Evolutionary conservation across 2,329 filamentous ascomycete genomes (phyloP), one percentile per base, ranked within the genome.

Genomic region (Rhinocladiella mackenziei): DNA sequence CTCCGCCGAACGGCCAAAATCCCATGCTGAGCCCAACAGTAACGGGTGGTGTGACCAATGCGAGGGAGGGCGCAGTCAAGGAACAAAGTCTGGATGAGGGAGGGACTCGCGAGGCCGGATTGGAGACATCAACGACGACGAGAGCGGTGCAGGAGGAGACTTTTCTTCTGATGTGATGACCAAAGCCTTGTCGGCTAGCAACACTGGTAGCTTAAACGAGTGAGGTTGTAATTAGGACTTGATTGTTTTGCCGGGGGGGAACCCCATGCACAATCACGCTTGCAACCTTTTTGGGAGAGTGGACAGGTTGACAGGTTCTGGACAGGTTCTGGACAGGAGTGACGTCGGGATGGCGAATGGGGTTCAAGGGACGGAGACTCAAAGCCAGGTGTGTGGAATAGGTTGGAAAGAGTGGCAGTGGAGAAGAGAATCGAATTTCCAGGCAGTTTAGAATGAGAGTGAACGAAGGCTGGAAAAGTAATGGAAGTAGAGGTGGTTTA

Each of bases 1-100:
- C 48, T 47, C 48, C 53, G 23, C 55, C 53, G 31, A 57, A 57
- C 19, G 53, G 51, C 55, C 55, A 57, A 50, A 57, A 54, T 49
- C 55, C 55, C 55, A 57, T 57, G 29, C 40, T 57, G 47, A 43
- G 43, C 31, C 50, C 50, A 40, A 35, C 39, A 32, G 32, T 25
- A 25, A 25, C 39, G 34, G 39, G 39, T 30, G 23, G 18, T 19
- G 30, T 13, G 28, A 17, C 25, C 15, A 35, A 31, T 41, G 20
- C 23, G 26, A 42, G 26, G 15, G 15, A 29, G 19, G 29, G 26
- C 20, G 35, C 38, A 20, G 39, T 48, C 34, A 53, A 45, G 50
- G 50, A 32, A 53, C 32, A 15, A 15, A 23, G 31, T 29, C 32
- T 4, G 39, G 45, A 43, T 35, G 45, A 35, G 39, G 30, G 19